Base-by-base conservation (phyloP, 2,329 filamentous ascomycete genomes). In the Ascochyta clinopodiicola region DNA sequence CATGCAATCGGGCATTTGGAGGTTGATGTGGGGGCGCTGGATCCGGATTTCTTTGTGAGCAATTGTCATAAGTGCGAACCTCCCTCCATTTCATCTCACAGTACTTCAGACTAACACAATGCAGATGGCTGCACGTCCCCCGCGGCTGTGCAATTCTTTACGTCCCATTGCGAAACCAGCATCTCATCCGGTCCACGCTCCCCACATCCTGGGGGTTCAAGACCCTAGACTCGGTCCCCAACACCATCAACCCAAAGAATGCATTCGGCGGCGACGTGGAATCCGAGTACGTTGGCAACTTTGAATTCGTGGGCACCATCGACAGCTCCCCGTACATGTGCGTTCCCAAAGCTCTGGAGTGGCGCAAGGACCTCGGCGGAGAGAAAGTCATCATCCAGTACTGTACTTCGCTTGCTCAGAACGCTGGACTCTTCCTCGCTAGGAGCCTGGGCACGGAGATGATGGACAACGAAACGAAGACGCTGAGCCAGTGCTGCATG, bases 21-120 rank as follows among this genome's bases (percentile, higher is more conserved):
- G 1, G 74, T 97, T 7, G 85, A 96, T 73, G 76, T 97, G 13
- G 61, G 71, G 0, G 73, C 77, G 4, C 77, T 92, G 2, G 84
- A 92, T 59, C 88, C 92, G 0, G 93, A 97, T 74, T 97, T 96
- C 77, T 91, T 96, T 69, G 84, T 94, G 13, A 88, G 83, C 51
- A 97, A 97, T 73, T 91, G 87, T 22, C 71, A 73, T 48, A 74
- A 73, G 68, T 72, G 46, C 42, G 66, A 65, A 17, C 15, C 24
- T 32, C 21, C 15, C 5, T 4, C 17, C 19, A 38, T 27, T 9
- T 13, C 6, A 9, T n/a, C 34, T 13, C 12, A 6, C 7, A 12
- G 19, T 32, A 7, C 10, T 39, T 15, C 29, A 5, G n/a, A 22
- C 25, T 44, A n/a, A 44, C 13, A 6, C 42, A 12, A 13, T 35